These are phyloP conservation scores for Ochromonas danica DNA, from an alignment of 108 stramenopile species.

Conservation along the genomic window DNA sequence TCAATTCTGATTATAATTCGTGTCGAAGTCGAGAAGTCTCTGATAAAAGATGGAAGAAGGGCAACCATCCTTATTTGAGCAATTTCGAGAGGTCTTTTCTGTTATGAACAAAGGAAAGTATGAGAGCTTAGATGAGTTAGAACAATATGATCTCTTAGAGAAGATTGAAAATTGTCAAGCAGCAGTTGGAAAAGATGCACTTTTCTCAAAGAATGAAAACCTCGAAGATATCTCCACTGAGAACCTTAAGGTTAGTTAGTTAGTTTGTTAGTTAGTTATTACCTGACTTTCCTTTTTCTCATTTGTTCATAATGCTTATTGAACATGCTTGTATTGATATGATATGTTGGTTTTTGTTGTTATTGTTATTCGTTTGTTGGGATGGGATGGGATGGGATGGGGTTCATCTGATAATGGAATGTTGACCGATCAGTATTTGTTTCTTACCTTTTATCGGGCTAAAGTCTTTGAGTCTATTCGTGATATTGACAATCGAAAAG, in stretches of 20 bases:
- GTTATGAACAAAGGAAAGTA: neutral
- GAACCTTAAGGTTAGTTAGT: neutral
- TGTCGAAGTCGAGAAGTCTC: too few relatives aligned
- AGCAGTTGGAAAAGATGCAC: too few relatives aligned
- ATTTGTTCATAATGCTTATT: neutral
- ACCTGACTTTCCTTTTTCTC: too few relatives aligned
- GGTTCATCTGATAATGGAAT: neutral
- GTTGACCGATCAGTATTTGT: too few relatives aligned
- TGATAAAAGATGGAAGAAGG: neutral
- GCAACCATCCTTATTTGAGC: neutral
- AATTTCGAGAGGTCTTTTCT: neutral
- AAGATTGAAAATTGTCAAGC: too few relatives aligned
- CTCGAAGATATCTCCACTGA: neutral
- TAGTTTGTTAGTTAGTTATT: too few relatives aligned
- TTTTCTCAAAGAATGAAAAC: constrained; percentile 19
- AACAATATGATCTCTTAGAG: too few relatives aligned
- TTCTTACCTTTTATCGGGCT: too few relatives aligned
- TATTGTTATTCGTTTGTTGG: neutral
- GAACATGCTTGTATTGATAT: neutral
- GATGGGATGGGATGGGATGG: neutral
- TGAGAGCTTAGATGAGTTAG: neutral
- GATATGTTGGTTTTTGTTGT: neutral
- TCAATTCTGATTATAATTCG: too few relatives aligned
- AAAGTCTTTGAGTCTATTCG: too few relatives aligned
- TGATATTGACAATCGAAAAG: neutral